These are phyloP conservation scores for Filosporella fistucella DNA, from an alignment of 495 filamentous ascomycete genomes.

Conservation along the genomic window DNA sequence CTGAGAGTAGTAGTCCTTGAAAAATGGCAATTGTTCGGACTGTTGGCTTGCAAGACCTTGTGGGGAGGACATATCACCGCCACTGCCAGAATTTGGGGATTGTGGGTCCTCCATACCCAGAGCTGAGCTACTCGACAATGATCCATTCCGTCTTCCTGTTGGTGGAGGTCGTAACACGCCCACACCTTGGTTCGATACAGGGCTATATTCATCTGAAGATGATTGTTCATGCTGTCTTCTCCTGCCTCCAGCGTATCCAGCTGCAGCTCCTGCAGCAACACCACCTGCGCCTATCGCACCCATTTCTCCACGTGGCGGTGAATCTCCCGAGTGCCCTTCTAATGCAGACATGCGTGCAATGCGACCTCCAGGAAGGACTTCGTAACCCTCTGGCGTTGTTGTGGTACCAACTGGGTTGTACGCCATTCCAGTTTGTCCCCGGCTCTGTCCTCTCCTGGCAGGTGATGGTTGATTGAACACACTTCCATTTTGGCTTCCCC, in stretches of 20 bases:
- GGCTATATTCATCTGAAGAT: slow-evolving; percentile 79
- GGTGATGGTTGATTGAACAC: slow-evolving; percentile 87
- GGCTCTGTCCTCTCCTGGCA: slow-evolving; percentile 42
- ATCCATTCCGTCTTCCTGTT: slow-evolving; percentile 73
- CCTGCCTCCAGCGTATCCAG: slow-evolving; percentile 32
- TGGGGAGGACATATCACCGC: slow-evolving; percentile 75
- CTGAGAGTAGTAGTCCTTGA: slow-evolving; percentile 98
- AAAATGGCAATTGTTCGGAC: slow-evolving; percentile 89
- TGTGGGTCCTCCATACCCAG: slow-evolving; percentile 66
- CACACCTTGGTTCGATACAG: slow-evolving; percentile 60
- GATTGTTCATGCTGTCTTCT: slow-evolving; percentile 66
- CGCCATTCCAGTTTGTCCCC: slow-evolving; percentile 29
- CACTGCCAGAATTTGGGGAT: slow-evolving; percentile 70
- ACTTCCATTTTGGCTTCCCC: slow-evolving; percentile 54
- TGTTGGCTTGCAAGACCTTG: slow-evolving; percentile 80
- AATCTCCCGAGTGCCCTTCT: slow-evolving; percentile 61
- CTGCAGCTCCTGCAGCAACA: slow-evolving; percentile 34
- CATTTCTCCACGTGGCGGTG: slow-evolving; percentile 41
- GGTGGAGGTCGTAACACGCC: slow-evolving; percentile 54
- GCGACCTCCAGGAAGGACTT: slow-evolving; percentile 77
- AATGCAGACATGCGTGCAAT: slow-evolving; percentile 96
- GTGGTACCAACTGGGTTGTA: slow-evolving; percentile 26
- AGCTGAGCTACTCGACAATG: slow-evolving; percentile 81
- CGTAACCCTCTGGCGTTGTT: slow-evolving; percentile 53
- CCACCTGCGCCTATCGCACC: slow-evolving; percentile 32